Evolutionary conservation across 108 stramenopile genomes (phyloP).

Genomic region (Cyclotella cryptica): DNA sequence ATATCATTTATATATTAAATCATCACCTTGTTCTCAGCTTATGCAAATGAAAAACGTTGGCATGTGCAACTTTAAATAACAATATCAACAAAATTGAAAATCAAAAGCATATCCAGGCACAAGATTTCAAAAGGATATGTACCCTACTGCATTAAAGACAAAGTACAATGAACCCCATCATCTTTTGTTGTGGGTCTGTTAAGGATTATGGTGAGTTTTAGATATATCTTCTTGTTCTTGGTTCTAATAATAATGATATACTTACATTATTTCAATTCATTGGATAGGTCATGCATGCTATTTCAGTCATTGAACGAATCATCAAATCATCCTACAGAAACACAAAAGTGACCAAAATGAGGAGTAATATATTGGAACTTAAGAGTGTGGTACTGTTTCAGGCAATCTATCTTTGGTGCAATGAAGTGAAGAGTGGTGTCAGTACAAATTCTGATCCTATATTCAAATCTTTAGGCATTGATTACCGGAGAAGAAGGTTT

Average conservation of each 20-base stretch:
- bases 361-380: constrained; percentile 21
- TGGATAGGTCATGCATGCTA: constrained; percentile 15
- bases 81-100: constrained; percentile 24
- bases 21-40: constrained; percentile 11
- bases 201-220: constrained; percentile 11
- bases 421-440: constrained; percentile 23
- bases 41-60: background rate
- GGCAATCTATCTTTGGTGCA: constrained; percentile 28
- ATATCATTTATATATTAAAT: constrained; percentile 7
- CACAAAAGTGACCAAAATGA: constrained; percentile 1
- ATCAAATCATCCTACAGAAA: constrained; percentile 25
- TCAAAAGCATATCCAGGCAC: background rate
- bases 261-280: background rate
- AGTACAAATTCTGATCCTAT: constrained; percentile 15
- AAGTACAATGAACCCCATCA: constrained; percentile 12
- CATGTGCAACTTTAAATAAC: background rate
- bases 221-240: background rate
- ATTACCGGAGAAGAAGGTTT: constrained; percentile 15
- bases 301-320: constrained; percentile 20
- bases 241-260: background rate
- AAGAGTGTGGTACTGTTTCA: constrained; percentile 19
- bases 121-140: constrained; percentile 2
- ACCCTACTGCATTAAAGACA: constrained; percentile 10
- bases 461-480: constrained; percentile 5
- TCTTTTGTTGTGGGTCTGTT: constrained; percentile 27